These are phyloP conservation scores for Trametes maxima DNA, from an alignment of 768 basidiomycete species.

Conservation along the genomic window DNA sequence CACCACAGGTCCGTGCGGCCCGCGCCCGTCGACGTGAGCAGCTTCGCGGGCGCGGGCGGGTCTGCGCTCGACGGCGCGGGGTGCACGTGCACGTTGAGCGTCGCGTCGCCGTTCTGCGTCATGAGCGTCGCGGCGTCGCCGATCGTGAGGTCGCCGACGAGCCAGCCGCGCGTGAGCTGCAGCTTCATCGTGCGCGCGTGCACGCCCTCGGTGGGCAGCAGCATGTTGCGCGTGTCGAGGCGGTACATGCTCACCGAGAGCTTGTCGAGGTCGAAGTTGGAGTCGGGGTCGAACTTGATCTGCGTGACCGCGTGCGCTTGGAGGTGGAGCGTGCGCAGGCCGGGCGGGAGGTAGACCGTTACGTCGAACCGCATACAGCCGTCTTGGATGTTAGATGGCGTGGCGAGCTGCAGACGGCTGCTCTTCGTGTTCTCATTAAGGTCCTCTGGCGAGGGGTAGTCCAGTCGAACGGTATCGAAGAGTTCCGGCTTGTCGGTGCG, in stretches of 20 bases:
- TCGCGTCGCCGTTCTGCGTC: slow-evolving; percentile 54
- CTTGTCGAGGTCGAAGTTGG: slow-evolving; percentile 44
- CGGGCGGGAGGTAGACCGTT: slow-evolving; percentile 51
- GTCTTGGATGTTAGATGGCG: slow-evolving; percentile 33
- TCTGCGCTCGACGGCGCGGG: slow-evolving; percentile 37
- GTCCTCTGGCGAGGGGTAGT: slow-evolving; percentile 39
- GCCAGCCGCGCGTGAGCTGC: slow-evolving; percentile 56
- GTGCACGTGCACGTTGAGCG: slow-evolving; percentile 50
- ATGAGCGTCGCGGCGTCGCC: slow-evolving; percentile 43
- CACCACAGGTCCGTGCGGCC: slow-evolving; percentile 56
- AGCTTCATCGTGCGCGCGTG: slow-evolving; percentile 43
- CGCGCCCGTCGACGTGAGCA: slow-evolving; percentile 54
- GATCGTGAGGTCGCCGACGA: slow-evolving; percentile 59
- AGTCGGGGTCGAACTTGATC: slow-evolving; percentile 49
- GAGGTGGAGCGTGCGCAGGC: slow-evolving; percentile 51
- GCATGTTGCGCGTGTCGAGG: slow-evolving; percentile 43
- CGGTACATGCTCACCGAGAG: slow-evolving; percentile 49
- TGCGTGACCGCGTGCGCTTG: slow-evolving; percentile 47
- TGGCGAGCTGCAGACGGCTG: slow-evolving; percentile 44
- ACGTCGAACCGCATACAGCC: slow-evolving; percentile 60
- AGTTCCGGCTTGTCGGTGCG: slow-evolving; percentile 45
- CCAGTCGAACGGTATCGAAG: slow-evolving; percentile 42
- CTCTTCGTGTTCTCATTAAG: slow-evolving; percentile 33
- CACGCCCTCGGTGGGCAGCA: slow-evolving; percentile 47
- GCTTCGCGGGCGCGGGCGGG: slow-evolving; percentile 38